These are phyloP conservation scores for Myrica gale DNA, from an alignment of 306 rosid genomes.

Conservation along the genomic window DNA sequence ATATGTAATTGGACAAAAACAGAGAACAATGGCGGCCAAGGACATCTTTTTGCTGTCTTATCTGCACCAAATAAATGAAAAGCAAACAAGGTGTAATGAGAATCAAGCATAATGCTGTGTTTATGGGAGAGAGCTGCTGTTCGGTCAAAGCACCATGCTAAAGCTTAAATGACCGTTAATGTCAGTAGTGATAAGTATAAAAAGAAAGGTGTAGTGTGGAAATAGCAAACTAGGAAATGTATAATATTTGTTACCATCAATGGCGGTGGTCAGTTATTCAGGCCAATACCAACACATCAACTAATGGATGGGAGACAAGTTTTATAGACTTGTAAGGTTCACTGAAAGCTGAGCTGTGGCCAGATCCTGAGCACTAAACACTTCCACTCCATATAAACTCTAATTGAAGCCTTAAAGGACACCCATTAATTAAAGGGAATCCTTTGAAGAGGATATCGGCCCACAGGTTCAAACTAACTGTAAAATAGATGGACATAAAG, in stretches of 20 bases:
- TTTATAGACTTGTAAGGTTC: background rate
- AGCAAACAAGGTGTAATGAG: conserved; percentile 21
- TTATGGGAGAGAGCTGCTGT: background rate
- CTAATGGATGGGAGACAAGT: background rate
- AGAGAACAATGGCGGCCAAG: conserved; percentile 63
- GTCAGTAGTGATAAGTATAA: background rate
- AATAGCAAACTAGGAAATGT: background rate
- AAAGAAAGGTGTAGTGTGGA: background rate
- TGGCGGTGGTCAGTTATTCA: background rate
- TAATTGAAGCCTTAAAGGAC: background rate
- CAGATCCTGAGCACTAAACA: background rate
- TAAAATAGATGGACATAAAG: background rate
- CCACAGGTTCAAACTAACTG: background rate
- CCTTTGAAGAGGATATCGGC: background rate
- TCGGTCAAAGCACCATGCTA: background rate
- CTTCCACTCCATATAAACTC: background rate
- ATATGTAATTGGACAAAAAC: conserved; percentile 67
- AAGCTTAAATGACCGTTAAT: background rate
- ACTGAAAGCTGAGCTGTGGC: background rate
- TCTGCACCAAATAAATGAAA: conserved; percentile 50
- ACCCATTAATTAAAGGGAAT: background rate
- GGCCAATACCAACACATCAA: background rate
- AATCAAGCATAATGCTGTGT: background rate
- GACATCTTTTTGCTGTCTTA: conserved; percentile 70
- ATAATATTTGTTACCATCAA: background rate